Evolutionary conservation across 768 basidiomycete genomes (phyloP).

Genomic region (Cantharellus cinnabarinus): DNA sequence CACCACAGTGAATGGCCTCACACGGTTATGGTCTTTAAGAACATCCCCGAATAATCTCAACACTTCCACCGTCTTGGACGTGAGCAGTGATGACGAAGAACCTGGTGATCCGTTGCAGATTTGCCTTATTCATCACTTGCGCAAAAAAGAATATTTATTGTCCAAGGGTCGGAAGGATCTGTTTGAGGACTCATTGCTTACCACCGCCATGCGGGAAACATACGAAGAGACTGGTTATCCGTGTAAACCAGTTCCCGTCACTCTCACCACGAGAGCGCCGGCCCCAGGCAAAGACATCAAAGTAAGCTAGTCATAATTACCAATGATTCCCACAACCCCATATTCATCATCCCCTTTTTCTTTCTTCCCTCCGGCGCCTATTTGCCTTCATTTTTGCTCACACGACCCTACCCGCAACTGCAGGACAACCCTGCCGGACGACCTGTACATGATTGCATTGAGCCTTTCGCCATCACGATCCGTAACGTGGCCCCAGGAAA

Average conservation of each 20-base stretch:
- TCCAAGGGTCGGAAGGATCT: constrained; percentile 34
- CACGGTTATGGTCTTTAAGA: background rate
- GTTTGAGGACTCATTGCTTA: constrained; percentile 16
- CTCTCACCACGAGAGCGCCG: constrained; percentile 37
- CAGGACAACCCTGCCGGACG: constrained; percentile 1
- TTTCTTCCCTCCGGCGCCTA: too few relatives aligned
- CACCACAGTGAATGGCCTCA: background rate
- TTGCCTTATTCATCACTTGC: constrained; percentile 14
- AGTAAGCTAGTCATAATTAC: background rate
- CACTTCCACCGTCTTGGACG: background rate
- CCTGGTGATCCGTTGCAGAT: constrained; percentile 8
- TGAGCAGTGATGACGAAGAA: background rate
- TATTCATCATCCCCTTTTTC: too few relatives aligned
- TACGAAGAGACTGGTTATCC: constrained; percentile 45
- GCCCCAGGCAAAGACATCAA: constrained; percentile 20
- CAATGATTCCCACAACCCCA: too few relatives aligned
- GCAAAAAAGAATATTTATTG: constrained; percentile 22
- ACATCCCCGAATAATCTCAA: background rate
- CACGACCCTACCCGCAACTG: background rate
- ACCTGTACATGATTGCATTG: background rate
- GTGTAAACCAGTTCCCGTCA: constrained; percentile 29
- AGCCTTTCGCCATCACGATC: background rate
- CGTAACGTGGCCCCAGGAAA: background rate
- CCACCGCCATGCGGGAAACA: constrained; percentile 37
- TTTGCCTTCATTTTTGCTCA: background rate